These are phyloP conservation scores for Parafenestella ontariensis DNA, from an alignment of 2,329 filamentous ascomycete species.

Conservation along the genomic window DNA sequence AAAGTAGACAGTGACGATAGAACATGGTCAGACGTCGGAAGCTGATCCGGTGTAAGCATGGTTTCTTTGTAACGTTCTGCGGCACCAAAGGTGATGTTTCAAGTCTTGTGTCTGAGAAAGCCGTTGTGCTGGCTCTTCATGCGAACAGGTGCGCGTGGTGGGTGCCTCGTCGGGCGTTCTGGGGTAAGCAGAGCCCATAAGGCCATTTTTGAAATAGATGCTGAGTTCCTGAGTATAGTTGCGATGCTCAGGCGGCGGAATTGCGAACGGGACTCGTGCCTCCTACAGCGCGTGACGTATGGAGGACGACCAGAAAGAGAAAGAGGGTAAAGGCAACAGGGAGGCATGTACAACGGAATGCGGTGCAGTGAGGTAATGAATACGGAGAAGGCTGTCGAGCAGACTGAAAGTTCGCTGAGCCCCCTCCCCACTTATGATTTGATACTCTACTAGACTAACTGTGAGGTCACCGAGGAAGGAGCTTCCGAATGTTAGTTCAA, in stretches of 20 bases:
- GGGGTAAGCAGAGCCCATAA: not conserved
- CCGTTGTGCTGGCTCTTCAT: not conserved
- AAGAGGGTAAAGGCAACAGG: not conserved
- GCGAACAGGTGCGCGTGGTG: not conserved
- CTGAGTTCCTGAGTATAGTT: not conserved
- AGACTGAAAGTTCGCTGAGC: not conserved
- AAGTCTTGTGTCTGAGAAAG: not conserved
- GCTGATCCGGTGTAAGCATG: not conserved
- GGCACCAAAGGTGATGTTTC: not conserved
- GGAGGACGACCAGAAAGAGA: not conserved
- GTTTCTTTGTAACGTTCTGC: not conserved
- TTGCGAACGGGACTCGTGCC: not conserved
- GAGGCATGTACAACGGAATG: not conserved
- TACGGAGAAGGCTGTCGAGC: not conserved
- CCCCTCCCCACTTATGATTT: not conserved
- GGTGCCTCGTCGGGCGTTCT: slow-evolving; percentile 1
- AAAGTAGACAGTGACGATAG: not conserved
- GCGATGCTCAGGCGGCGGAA: not conserved
- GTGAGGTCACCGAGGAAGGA: not conserved
- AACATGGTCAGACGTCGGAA: not conserved
- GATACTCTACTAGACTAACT: not conserved
- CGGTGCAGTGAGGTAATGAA: not conserved
- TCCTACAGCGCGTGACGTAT: slow-evolving; percentile 9
- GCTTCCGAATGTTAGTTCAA: not conserved
- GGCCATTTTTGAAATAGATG: not conserved